Evolutionary conservation across 768 basidiomycete genomes (phyloP).

Genomic region (Phylloporus sp.): DNA sequence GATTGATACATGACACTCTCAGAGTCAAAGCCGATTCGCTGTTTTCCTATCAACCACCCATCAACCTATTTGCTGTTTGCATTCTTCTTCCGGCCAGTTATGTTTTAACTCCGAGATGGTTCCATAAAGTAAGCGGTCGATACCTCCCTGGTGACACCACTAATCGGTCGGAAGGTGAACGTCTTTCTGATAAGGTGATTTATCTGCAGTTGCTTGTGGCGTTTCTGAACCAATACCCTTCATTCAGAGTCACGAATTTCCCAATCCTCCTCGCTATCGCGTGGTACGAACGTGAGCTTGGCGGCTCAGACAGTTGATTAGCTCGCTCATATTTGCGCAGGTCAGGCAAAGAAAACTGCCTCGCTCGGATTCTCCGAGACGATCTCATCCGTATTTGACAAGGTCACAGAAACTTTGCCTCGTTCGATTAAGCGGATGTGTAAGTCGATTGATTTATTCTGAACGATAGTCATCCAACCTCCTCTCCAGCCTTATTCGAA

Average conservation of each 20-base stretch:
- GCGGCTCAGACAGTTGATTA: neutral
- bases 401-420: conserved; percentile 68
- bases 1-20: conserved; percentile 13
- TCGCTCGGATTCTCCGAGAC: conserved; percentile 71
- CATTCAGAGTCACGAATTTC: conserved; percentile 66
- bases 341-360: conserved; percentile 63
- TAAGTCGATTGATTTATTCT: conserved; percentile 35
- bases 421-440: conserved; percentile 68
- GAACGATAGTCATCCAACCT: neutral
- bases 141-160: conserved; percentile 1
- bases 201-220: neutral
- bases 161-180: conserved; percentile 53
- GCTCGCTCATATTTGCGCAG: conserved; percentile 11
- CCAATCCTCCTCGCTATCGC: conserved; percentile 79
- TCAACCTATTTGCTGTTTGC: conserved; percentile 83
- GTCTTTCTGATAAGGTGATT: conserved; percentile 78
- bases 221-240: neutral
- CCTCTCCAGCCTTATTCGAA: conserved; percentile 69
- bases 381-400: conserved; percentile 60
- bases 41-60: conserved; percentile 91
- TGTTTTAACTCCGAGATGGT: conserved; percentile 89
- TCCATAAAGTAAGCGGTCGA: conserved; percentile 71
- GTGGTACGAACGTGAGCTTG: conserved; percentile 65
- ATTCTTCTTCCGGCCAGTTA: conserved; percentile 86
- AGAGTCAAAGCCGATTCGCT: conserved; percentile 86